Evolutionary conservation across 352 stramenopile genomes (phyloP), one percentile per base, ranked within the genome.

Genomic region (Phytophthora sp.): DNA sequence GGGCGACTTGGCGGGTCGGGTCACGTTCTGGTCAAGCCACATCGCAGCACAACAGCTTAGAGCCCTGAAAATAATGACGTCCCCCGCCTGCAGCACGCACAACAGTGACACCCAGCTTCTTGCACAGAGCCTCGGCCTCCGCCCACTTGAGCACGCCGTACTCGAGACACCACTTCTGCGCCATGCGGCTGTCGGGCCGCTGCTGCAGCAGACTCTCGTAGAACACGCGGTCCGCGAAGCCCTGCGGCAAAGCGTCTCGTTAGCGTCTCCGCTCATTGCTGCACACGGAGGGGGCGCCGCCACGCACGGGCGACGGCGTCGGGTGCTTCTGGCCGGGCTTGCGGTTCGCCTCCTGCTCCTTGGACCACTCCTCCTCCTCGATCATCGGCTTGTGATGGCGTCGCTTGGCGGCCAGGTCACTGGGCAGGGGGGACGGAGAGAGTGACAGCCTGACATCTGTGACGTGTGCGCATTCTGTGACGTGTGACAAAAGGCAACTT

Each of bases 171-270:
- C 89, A 97, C 61, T 97, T 97, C 62, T 86, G 76, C 13, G 84
- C 89, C 86, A 97, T 97, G 67, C 72, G 82, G 51, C 87, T 95
- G 39, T 91, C 65, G 0, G 89, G 87, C 12, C 85, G 82, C 72
- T 97, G 89, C 48, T 92, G 82, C 54, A 95, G 66, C 57, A 97
- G 56, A 60, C 87, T 96, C 75, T 97, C 89, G 63, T 97, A 97
- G 69, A 97, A 97, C 12, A 97, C 89, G 52, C 89, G 85, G 45
- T 97, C 89, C 28, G 87, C 87, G 66, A 90, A 94, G 49, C 87
- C 89, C 79, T 95, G 70, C 10, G 5, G 23, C 3, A 55, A 13
- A 37, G n/a, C 8, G 13, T n/a, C n/a, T n/a, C n/a, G n/a, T n/a
- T n/a, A n/a, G n/a, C n/a, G n/a, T n/a, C n/a, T n/a, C n/a, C n/a